Conservation (phyloP, 176 grass and related monocot genomes). For the Saccharum spontaneum region DNA sequence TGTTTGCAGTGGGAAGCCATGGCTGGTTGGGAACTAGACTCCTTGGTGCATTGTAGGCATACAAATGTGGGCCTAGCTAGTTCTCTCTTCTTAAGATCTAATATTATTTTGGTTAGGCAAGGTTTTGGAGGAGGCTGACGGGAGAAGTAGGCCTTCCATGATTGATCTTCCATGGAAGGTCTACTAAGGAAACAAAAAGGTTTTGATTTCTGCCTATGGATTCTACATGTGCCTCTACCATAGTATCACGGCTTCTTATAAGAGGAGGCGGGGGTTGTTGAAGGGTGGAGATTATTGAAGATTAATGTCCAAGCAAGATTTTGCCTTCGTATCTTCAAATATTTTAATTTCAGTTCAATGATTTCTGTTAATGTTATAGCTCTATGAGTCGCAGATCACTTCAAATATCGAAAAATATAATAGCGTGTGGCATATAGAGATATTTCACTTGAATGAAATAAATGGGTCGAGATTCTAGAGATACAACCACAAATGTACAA, state of each 20-base stretch:
- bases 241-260: background rate
- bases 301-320: background rate
- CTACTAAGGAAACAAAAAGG: background rate
- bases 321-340: background rate
- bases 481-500: background rate
- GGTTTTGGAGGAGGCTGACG: background rate
- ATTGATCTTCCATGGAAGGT: background rate
- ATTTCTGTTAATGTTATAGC: background rate
- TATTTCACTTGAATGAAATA: background rate
- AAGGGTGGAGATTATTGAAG: background rate
- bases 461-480: background rate
- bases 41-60: slow-evolving; percentile 2
- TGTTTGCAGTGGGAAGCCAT: slow-evolving; percentile 11
- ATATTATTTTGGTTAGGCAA: background rate
- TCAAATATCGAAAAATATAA: no score
- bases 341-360: background rate
- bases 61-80: background rate
- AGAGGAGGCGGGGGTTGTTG: background rate
- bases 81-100: background rate
- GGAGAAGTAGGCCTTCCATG: background rate
- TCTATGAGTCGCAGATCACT: background rate
- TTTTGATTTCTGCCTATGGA: background rate
- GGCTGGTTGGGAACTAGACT: background rate
- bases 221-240: background rate
- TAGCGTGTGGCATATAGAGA: background rate